Conservation (phyloP, 257 asterid species). For the Rauvolfia tetraphylla region DNA sequence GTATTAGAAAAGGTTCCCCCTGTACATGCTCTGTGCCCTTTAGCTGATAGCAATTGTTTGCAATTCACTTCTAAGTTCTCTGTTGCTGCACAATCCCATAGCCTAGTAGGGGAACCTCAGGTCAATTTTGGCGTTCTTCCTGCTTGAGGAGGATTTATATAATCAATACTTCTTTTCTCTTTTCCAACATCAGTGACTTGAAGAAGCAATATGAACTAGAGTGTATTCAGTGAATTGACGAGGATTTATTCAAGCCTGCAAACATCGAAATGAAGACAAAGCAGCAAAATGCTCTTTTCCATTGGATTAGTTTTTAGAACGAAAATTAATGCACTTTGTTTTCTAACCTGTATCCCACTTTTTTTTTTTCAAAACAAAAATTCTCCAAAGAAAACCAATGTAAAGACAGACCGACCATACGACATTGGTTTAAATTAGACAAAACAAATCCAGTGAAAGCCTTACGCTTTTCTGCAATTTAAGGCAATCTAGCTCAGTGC, state of each 20-base stretch:
- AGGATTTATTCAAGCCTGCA: background rate
- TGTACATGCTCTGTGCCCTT: background rate
- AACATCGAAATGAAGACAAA: too few relatives aligned
- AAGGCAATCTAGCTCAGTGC: background rate
- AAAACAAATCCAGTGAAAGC: background rate
- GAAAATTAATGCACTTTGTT: too few relatives aligned
- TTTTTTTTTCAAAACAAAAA: too few relatives aligned
- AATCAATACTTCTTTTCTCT: background rate
- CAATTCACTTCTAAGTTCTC: background rate
- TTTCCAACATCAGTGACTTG: background rate
- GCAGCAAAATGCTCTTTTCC: too few relatives aligned
- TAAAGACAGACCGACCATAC: background rate
- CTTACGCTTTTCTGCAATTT: background rate
- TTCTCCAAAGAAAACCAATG: too few relatives aligned
- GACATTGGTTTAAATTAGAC: background rate
- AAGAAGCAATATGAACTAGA: background rate
- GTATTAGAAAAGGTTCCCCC: background rate
- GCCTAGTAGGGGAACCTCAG: background rate
- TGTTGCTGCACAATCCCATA: background rate
- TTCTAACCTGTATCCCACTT: too few relatives aligned
- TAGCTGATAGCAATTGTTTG: background rate
- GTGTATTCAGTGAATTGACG: background rate
- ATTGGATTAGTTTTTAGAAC: too few relatives aligned
- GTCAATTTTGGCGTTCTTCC: background rate
- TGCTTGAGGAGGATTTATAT: background rate